A percentile compares a stretch with the other conserved stretches of the same genome.
phyloP scores from a whole-genome alignment of 139 green algal species.

The Micractinium conductrix region DNA sequence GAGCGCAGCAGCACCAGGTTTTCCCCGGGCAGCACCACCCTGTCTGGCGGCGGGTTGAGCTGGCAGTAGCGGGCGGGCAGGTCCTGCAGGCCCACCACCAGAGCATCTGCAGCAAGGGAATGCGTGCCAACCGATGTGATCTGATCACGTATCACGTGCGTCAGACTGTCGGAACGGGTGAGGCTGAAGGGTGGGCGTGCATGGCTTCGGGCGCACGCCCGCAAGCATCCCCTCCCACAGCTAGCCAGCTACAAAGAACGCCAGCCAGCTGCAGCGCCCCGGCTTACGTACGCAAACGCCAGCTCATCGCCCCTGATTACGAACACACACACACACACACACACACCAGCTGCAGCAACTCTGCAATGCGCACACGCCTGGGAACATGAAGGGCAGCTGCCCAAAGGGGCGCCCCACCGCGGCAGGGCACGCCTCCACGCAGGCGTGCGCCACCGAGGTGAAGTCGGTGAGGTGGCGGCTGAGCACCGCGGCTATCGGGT shows the following conservation, averaged over 20 bases:
- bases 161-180: no score
- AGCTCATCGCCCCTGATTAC: no score
- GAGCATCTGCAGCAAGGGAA: slow-evolving; percentile 27
- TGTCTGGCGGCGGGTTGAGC: slow-evolving; percentile 25
- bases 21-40: slow-evolving; percentile 21
- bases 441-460: slow-evolving; percentile 33
- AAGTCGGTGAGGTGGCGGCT: slow-evolving; percentile 39
- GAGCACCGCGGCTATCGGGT: slow-evolving; percentile 41
- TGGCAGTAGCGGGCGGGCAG: background rate
- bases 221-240: no score
- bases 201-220: no score
- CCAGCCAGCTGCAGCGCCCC: no score
- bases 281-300: no score
- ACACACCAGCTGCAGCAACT: background rate
- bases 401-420: slow-evolving; percentile 39
- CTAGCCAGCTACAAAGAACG: no score
- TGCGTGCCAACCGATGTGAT: background rate
- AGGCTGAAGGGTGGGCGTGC: no score
- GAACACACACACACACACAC: background rate
- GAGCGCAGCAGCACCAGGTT: slow-evolving; percentile 50
- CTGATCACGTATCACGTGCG: no score
- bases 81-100: slow-evolving; percentile 26
- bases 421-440: slow-evolving; percentile 26
- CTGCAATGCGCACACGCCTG: no score
- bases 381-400: slow-evolving; percentile 33